Evolutionary conservation across 441 rosid species (phyloP), one percentile per base, ranked within the genome.

Genomic region (Adansonia grandidieri): DNA sequence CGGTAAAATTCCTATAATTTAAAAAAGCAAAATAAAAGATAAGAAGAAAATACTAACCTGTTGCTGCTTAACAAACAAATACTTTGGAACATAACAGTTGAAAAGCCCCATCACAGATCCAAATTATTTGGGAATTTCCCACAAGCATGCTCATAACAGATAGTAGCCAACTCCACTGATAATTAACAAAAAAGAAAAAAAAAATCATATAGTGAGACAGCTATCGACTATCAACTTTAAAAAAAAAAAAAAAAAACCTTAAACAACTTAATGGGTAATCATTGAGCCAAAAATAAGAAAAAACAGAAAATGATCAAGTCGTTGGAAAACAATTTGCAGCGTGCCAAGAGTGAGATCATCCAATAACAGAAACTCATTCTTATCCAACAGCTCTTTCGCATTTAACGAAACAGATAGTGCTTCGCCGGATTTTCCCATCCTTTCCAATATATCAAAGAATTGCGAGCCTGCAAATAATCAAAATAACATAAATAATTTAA

Each of bases 311-410:
- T 84, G 99, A 84, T 93, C 94, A 8, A 95, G 98, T 24, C 98
- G 91, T 84, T 97, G 98, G 80, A 95, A 91, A 67, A 95, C 99
- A 81, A 89, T 92, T 76, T 95, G 98, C 80, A 97, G 77, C 3
- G 99, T 97, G 80, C 98, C 93, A 76, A 97, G 99, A 74, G 98
- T 97, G 79, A 95, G 96, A 84, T 97, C 99, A 87, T 97, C 99
- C 94, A 92, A 90, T 82, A 95, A 80, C 28, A 88, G 74, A 0
- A 96, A 80, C 70, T 97, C 98, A 68, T 90, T 91, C 83, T 89
- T 86, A 71, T 87, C 87, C 37, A 97, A 84, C 71, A 91, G 84
- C 82, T 95, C 98, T 80, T 92, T 97, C 7, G 99, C 94, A 73
- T 78, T 86, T 81, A 90, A 85, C 78, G 96, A 89, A 67, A 91